Percentiles rank a stretch among this genome's conserved stretches.
These are phyloP conservation scores for Cytospora piceicola DNA, from an alignment of 2,329 filamentous ascomycete genomes.

Conservation along the genomic window DNA sequence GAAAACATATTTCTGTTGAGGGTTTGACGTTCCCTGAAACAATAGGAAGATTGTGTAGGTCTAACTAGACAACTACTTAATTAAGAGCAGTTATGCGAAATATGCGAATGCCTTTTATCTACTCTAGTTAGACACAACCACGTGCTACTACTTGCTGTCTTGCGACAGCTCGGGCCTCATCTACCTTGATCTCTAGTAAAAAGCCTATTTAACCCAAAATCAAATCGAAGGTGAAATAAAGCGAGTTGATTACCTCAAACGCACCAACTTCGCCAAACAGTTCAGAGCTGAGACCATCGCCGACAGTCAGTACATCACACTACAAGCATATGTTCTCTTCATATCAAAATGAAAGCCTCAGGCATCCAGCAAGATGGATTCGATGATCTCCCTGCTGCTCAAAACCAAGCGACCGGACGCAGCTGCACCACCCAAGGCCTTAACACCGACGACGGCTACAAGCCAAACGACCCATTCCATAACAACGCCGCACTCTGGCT, in stretches of 20 bases:
- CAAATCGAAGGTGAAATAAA: no score
- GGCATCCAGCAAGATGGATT: background rate
- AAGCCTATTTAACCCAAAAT: no score
- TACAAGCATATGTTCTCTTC: background rate
- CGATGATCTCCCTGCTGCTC: background rate
- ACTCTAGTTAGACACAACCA: no score
- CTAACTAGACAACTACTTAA: no score
- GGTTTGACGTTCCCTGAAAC: no score
- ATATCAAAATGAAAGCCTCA: background rate
- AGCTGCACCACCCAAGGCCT: background rate
- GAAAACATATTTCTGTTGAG: no score
- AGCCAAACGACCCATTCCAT: background rate
- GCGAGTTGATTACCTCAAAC: background rate
- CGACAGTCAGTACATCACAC: background rate
- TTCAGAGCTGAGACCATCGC: background rate
- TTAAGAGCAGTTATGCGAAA: no score
- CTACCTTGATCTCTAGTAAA: no score
- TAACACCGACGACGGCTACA: background rate
- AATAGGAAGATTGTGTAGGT: no score
- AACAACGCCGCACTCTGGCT: conserved; percentile 10
- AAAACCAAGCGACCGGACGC: background rate
- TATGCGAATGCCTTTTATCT: no score
- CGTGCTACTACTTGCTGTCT: no score
- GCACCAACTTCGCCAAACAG: background rate
- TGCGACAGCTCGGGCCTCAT: no score